These are phyloP conservation scores for Cutaneotrichosporon mucoides DNA, from an alignment of 1,284 basidiomycete genomes.

Conservation along the genomic window DNA sequence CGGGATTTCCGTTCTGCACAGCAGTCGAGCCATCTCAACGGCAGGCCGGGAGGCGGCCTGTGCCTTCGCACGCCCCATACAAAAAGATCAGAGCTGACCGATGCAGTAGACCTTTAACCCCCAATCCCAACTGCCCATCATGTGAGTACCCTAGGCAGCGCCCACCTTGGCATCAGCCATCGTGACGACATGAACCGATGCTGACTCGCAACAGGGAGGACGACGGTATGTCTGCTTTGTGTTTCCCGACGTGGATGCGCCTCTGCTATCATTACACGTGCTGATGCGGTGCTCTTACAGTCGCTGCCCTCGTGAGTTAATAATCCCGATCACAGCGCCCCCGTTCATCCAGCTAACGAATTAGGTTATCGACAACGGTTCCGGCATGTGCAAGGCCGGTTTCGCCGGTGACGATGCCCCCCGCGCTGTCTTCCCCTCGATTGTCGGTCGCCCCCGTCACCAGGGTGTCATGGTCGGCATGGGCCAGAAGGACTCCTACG, in stretches of 20 bases:
- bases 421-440: conserved; percentile 74
- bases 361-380: conserved; percentile 77
- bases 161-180: no score
- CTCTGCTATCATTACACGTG: no score
- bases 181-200: neutral
- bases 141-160: neutral
- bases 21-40: neutral
- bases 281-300: no score
- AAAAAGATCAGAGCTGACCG: neutral
- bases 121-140: conserved; percentile 1
- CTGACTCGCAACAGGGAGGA: conserved; percentile 38
- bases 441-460: conserved; percentile 88
- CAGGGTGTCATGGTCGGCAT: conserved; percentile 89
- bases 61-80: conserved; percentile 1
- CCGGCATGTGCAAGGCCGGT: conserved; percentile 90
- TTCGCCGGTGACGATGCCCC: conserved; percentile 74
- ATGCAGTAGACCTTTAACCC: conserved; percentile 5
- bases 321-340: no score
- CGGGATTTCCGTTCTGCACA: neutral
- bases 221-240: conserved; percentile 21
- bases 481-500: conserved; percentile 83
- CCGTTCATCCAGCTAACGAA: no score
- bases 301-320: conserved; percentile 40
- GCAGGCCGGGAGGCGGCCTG: neutral
- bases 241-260: no score